Conservation (phyloP, 306 rosid genomes). For the Lathyrus sativus region DNA sequence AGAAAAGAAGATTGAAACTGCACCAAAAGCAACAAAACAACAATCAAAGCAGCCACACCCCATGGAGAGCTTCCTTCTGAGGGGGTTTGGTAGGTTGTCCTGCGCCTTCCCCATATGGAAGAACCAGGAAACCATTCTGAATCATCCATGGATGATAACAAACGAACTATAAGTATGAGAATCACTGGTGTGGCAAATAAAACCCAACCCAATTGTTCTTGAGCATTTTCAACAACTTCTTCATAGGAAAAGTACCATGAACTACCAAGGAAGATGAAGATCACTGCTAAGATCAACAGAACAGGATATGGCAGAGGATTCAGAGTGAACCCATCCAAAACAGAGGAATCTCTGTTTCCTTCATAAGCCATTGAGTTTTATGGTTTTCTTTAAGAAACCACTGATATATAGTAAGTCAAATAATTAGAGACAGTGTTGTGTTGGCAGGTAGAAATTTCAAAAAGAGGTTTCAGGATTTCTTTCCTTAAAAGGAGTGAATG, state of each 20-base stretch:
- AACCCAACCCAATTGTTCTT: slow-evolving; percentile 53
- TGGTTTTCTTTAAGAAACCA: slow-evolving; percentile 6
- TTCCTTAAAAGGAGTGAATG: slow-evolving; percentile 23
- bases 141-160: slow-evolving; percentile 67
- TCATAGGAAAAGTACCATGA: slow-evolving; percentile 78
- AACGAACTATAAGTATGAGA: slow-evolving; percentile 57
- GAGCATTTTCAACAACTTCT: slow-evolving; percentile 57
- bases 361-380: slow-evolving; percentile 47
- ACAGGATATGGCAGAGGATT: slow-evolving; percentile 79
- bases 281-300: slow-evolving; percentile 60
- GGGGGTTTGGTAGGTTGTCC: slow-evolving; percentile 47
- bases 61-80: slow-evolving; percentile 93
- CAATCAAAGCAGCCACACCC: slow-evolving; percentile 89
- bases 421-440: slow-evolving; percentile 4
- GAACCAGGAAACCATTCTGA: slow-evolving; percentile 48
- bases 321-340: slow-evolving; percentile 65
- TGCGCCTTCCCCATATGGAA: slow-evolving; percentile 52
- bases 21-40: slow-evolving; percentile 65
- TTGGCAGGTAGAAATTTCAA: slow-evolving; percentile 23
- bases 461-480: slow-evolving; percentile 17
- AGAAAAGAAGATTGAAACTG: slow-evolving; percentile 68
- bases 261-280: slow-evolving; percentile 57
- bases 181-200: slow-evolving; percentile 55
- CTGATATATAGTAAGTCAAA: neutral
- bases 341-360: slow-evolving; percentile 51